Evolutionary conservation across 805 yeast species (phyloP).

Genomic region (Teunomyces barrocoloradensis): DNA sequence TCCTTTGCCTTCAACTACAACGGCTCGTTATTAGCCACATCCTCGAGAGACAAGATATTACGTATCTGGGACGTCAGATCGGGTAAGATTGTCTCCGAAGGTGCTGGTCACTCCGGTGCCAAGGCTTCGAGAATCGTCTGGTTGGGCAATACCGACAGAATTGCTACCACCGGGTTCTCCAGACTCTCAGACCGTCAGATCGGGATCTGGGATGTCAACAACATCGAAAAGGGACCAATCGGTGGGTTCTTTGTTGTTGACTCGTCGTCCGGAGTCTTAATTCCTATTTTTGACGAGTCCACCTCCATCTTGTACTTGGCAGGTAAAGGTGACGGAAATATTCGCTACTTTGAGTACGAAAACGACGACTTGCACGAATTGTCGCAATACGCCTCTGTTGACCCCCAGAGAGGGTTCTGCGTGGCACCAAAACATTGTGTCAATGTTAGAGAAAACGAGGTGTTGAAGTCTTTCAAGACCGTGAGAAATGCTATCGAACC

Average conservation of each 20-base stretch:
- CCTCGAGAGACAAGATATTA: conserved; percentile 85
- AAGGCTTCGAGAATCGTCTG: conserved; percentile 85
- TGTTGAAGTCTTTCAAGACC: conserved; percentile 80
- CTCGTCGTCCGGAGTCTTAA: conserved; percentile 86
- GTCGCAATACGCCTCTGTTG: conserved; percentile 85
- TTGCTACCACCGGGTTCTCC: conserved; percentile 93
- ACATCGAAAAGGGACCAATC: conserved; percentile 76
- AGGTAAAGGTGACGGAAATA: conserved; percentile 98
- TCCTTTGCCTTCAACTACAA: conserved; percentile 88
- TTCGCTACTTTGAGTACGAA: conserved; percentile 87
- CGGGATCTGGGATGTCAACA: conserved; percentile 86
- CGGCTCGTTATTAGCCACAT: conserved; percentile 83
- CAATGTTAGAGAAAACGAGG: conserved; percentile 78
- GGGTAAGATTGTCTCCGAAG: conserved; percentile 75
- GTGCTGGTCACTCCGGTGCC: conserved; percentile 90
- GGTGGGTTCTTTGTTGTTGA: conserved; percentile 88
- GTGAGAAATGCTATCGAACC: conserved; percentile 90
- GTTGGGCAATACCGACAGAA: conserved; percentile 83
- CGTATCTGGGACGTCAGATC: conserved; percentile 89
- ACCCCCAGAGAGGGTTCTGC: conserved; percentile 96
- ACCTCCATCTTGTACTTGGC: conserved; percentile 82
- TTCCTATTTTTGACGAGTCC: conserved; percentile 85
- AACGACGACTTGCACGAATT: conserved; percentile 79
- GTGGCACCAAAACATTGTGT: conserved; percentile 81
- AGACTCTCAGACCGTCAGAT: conserved; percentile 90